Evolutionary conservation across 495 filamentous ascomycete genomes (phyloP).

Genomic region (Penicillium canariense): DNA sequence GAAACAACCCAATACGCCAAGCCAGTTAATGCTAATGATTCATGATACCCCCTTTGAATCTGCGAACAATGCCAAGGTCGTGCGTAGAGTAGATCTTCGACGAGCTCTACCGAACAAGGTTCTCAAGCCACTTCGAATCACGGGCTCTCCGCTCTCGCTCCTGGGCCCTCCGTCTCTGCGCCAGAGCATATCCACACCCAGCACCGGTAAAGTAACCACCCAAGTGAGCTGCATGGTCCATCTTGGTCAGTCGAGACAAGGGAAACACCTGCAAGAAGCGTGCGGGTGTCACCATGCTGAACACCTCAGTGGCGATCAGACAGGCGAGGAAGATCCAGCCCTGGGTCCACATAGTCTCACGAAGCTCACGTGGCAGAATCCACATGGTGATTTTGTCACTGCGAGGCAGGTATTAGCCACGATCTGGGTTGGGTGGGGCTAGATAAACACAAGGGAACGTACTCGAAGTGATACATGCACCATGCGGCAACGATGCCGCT

Average conservation of each 20-base stretch:
- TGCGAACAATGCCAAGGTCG: not conserved
- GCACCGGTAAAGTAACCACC: conserved; percentile 59
- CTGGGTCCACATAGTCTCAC: conserved; percentile 32
- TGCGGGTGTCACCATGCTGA: conserved; percentile 31
- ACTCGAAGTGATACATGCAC: conserved; percentile 62
- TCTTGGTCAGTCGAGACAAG: conserved; percentile 26
- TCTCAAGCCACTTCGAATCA: conserved; percentile 19
- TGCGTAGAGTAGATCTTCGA: not conserved
- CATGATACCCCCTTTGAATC: not conserved
- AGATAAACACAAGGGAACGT: conserved; percentile 11
- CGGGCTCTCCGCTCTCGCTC: conserved; percentile 19
- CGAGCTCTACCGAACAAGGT: not conserved
- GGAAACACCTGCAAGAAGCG: conserved; percentile 24
- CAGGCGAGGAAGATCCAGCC: conserved; percentile 37
- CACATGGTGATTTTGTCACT: conserved; percentile 44
- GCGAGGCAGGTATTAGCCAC: conserved; percentile 7
- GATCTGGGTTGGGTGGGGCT: not conserved
- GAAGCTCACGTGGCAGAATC: conserved; percentile 41
- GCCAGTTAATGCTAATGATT: not conserved
- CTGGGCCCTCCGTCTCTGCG: conserved; percentile 15
- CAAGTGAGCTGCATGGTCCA: conserved; percentile 74
- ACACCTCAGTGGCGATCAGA: conserved; percentile 39
- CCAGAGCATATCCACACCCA: conserved; percentile 31
- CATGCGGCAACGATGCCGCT: conserved; percentile 66
- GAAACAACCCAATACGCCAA: not conserved